Evolutionary conservation across 257 asterid species (phyloP), one percentile per base, ranked within the genome.

Genomic region (Galeopsis tetrahit): DNA sequence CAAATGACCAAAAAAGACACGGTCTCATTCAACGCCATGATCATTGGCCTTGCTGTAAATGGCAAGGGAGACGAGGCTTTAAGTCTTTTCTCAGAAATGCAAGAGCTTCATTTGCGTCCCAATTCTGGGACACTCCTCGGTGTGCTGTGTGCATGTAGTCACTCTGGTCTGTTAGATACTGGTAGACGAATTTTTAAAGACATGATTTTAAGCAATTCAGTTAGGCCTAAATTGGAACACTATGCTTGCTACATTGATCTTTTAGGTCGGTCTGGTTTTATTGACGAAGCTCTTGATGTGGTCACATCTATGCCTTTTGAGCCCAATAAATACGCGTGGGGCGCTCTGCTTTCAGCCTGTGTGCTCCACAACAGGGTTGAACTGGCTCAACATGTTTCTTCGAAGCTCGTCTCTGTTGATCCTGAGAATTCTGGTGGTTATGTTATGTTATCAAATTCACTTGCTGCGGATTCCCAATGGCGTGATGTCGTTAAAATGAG

Each of bases 1-100:
- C 80, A 73, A 63, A 79, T 88, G 69, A 74, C 63, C 5, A 44
- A 48, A 35, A 88, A 87, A 70, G 97, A 91, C n/a, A 87, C 83
- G 34, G 85, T 91, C 55, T 84, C 88, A 7, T 91, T 81, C 77
- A 91, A 91, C 52, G 92, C 97, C 70, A 89, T 87, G 93, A 89
- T 89, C 75, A 87, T 87, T 73, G 95, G 95, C 61, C 85, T 91
- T 32, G 95, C 96, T 40, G 44, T 82, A 6, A 86, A 91, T 63
- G 95, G 97, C 6, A 64, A 83, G 70, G 97, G 90, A 9, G 66
- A 80, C 5, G 94, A 83, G 33, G 95, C 90, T 6, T 59, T 91
- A 60, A 67, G 6, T 10, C 86, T 82, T 63, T 87, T 84, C 82
- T 73, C 83, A 4, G 15, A 73, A 66, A 83, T 86, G 89, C 80